Evolutionary conservation across 495 filamentous ascomycete species (phyloP), one percentile per base, ranked within the genome.

Genomic region (Lasiosphaeria ovina): DNA sequence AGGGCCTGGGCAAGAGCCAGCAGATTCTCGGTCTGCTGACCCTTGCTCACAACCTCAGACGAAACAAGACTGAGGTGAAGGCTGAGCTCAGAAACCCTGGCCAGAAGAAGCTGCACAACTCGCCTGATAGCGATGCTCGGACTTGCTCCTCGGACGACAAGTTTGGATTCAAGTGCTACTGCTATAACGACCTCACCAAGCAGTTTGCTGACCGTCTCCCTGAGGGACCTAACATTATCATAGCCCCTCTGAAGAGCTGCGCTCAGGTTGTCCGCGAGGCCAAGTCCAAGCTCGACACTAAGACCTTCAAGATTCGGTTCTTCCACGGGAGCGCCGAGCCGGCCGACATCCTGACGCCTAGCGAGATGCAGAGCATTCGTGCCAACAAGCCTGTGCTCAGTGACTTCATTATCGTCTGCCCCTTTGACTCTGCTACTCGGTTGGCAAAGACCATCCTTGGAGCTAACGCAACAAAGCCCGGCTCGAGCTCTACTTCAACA

Each of bases 1-100:
- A 71, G 42, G 69, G 69, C 1, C 55, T 71, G 50, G 69, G 69
- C 32, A 71, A 71, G 60, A 71, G 66, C 17, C 61, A 65, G 49
- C 66, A 71, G 45, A 67, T 69, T 63, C 65, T 65, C 36, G 69
- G 66, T 10, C 0, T 64, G 3, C 44, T 69, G 42, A 62, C 61
- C 16, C 45, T 69, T 8, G 60, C 60, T 33, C 10, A 55, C 24
- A 50, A 40, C 16, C 58, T 71, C 10, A 55, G 66, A 9, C 35
- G 45, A 45, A 59, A 48, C 36, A 66, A 56, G 58, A 50, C 51
- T 6, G 69, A 71, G 34, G 69, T 67, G 3, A 17, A 40, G 31
- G 60, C 54, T 1, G 57, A 14, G 16, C 60, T 55, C 0, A 35
- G 35, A 16, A 31, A 47, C 24, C 24, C 24, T 4, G 33, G 36